phyloP scores from a whole-genome alignment of 139 green algal species.

The Ettlia oleoabundans region DNA sequence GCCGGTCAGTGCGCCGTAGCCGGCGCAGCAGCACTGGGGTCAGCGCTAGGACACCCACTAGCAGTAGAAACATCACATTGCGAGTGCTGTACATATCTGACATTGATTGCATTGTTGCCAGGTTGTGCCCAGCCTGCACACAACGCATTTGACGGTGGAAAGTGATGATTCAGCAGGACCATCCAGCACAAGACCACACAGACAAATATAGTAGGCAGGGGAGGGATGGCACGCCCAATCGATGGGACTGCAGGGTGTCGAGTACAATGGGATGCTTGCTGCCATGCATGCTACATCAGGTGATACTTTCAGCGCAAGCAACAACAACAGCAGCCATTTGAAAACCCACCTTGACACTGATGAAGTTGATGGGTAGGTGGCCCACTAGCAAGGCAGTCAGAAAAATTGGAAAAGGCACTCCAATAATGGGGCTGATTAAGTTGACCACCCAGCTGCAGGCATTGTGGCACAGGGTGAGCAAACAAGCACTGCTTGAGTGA shows the following conservation, averaged over 20 bases:
- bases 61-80: conserved; percentile 42
- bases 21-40: conserved; percentile 31
- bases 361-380: conserved; percentile 54
- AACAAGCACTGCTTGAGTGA: no score
- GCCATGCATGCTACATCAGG: no score
- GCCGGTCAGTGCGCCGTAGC: conserved; percentile 12
- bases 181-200: no score
- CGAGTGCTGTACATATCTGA: conserved; percentile 41
- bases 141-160: no score
- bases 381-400: conserved; percentile 36
- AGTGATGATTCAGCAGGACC: no score
- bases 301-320: no score
- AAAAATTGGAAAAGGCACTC: conserved; percentile 60
- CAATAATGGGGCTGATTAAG: conserved; percentile 70
- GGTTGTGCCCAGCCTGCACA: conserved; percentile 36
- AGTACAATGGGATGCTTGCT: no score
- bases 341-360: conserved; percentile 37
- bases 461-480: no score
- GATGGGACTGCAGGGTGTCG: no score
- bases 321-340: background rate
- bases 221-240: no score
- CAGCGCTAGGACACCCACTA: conserved; percentile 34
- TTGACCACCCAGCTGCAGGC: conserved; percentile 76
- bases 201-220: no score
- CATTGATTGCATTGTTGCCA: conserved; percentile 30